phyloP scores from a whole-genome alignment of 2,329 filamentous ascomycete genomes.

The Colletotrichum theobromicola region DNA sequence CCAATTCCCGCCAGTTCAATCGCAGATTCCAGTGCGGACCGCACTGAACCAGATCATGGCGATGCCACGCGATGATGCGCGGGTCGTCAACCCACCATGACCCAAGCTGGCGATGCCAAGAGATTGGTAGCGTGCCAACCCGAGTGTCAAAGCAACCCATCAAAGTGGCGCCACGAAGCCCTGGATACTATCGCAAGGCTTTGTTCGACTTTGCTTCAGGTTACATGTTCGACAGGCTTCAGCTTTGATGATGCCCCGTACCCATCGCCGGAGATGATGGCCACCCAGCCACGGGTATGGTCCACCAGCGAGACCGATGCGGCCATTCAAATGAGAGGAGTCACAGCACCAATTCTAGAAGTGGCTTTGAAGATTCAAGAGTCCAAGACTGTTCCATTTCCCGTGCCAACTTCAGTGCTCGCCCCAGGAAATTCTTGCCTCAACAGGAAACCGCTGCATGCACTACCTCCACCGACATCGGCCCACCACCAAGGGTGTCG shows the following conservation, averaged over 20 bases:
- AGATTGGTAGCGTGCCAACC: background rate
- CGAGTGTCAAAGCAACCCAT: background rate
- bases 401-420: background rate
- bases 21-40: background rate
- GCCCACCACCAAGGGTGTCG: background rate
- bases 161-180: background rate
- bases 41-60: background rate
- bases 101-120: background rate
- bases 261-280: background rate
- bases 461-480: background rate
- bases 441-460: background rate
- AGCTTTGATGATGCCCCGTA: background rate
- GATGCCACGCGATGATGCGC: background rate
- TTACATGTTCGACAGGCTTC: background rate
- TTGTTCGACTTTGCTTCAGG: background rate
- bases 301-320: background rate
- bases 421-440: background rate
- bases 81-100: background rate
- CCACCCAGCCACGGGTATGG: background rate
- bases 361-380: background rate
- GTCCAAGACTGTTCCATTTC: background rate
- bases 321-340: background rate
- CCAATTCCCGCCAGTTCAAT: background rate
- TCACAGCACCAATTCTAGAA: background rate
- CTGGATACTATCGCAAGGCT: background rate